Percentiles rank a stretch among this genome's conserved stretches.
phyloP scores from a whole-genome alignment of 2,329 filamentous ascomycete genomes.

The Diaporthe ilicicola region DNA sequence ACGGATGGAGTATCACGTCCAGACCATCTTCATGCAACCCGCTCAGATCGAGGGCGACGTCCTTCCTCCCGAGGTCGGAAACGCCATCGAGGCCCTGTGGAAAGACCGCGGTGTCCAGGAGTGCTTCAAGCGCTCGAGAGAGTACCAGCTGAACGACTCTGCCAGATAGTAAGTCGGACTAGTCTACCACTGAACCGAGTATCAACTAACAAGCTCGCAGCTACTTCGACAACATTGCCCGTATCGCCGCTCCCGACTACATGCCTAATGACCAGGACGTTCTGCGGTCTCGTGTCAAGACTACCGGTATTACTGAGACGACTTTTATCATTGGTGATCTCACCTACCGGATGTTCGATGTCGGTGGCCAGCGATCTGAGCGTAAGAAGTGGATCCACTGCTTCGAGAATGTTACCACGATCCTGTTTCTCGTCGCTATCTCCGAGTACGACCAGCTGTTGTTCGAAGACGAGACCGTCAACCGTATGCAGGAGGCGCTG shows the following conservation, averaged over 20 bases:
- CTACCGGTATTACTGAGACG: slow-evolving; percentile 95
- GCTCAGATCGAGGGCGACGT: slow-evolving; percentile 96
- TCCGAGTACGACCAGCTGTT: slow-evolving; percentile 96
- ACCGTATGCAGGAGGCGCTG: slow-evolving; percentile 90
- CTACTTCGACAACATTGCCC: slow-evolving; percentile 95
- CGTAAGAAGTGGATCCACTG: slow-evolving; percentile 99
- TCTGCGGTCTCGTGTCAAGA: slow-evolving; percentile 95
- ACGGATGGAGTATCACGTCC: slow-evolving; percentile 94
- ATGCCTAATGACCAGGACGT: slow-evolving; percentile 96
- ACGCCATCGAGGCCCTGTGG: slow-evolving; percentile 92
- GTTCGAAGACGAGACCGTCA: slow-evolving; percentile 96
- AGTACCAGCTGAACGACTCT: slow-evolving; percentile 96
- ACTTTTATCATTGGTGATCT: slow-evolving; percentile 95
- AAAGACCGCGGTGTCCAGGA: slow-evolving; percentile 91
- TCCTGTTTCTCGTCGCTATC: slow-evolving; percentile 95
- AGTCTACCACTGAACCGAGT: neutral
- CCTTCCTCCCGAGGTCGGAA: slow-evolving; percentile 91
- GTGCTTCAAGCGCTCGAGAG: slow-evolving; percentile 93
- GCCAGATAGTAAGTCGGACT: slow-evolving; percentile 86
- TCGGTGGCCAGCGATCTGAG: slow-evolving; percentile 93
- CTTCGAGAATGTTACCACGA: slow-evolving; percentile 97
- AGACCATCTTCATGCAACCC: slow-evolving; percentile 98
- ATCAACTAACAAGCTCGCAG: slow-evolving; percentile 58
- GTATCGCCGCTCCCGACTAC: slow-evolving; percentile 90
- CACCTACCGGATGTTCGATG: slow-evolving; percentile 97